Evolutionary conservation across 164 flowering plant genomes (phyloP).

Genomic region (Taxillus chinensis): DNA sequence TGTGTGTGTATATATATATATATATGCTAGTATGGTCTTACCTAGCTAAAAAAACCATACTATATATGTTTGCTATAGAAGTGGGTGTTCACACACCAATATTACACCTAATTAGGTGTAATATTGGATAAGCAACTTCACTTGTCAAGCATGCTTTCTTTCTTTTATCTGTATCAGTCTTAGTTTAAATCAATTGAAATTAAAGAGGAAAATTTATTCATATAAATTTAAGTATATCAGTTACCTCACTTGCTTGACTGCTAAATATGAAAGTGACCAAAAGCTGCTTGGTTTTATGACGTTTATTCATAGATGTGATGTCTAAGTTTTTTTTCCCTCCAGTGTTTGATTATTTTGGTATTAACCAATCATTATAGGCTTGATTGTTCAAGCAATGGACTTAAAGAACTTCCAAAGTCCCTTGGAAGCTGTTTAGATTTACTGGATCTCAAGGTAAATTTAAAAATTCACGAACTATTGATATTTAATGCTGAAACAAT

Average conservation of each 20-base stretch:
- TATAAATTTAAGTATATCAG: too few species aligned
- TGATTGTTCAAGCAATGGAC: constrained; percentile 83
- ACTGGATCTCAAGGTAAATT: constrained; percentile 74
- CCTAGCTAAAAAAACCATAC: too few species aligned
- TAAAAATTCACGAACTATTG: not conserved
- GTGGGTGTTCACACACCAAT: too few species aligned
- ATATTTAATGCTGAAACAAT: too few species aligned
- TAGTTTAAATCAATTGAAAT: not conserved
- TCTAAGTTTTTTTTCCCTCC: not conserved
- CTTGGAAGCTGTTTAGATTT: constrained; percentile 68
- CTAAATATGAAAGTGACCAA: not conserved
- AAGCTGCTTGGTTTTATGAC: not conserved
- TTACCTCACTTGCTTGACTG: too few species aligned
- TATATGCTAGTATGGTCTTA: too few species aligned
- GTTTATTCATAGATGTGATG: not conserved
- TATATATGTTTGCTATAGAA: too few species aligned
- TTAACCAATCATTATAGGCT: constrained; percentile 31
- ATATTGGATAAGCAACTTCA: constrained; percentile 70
- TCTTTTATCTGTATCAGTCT: not conserved
- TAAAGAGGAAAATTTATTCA: too few species aligned
- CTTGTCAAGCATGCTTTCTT: constrained; percentile 64
- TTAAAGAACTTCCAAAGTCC: constrained; percentile 64
- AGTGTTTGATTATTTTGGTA: constrained; percentile 1
- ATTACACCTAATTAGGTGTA: too few species aligned
- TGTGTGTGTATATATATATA: too few species aligned